Conservation (phyloP, 169 alveolate genomes). For the Babesia ovis region DNA sequence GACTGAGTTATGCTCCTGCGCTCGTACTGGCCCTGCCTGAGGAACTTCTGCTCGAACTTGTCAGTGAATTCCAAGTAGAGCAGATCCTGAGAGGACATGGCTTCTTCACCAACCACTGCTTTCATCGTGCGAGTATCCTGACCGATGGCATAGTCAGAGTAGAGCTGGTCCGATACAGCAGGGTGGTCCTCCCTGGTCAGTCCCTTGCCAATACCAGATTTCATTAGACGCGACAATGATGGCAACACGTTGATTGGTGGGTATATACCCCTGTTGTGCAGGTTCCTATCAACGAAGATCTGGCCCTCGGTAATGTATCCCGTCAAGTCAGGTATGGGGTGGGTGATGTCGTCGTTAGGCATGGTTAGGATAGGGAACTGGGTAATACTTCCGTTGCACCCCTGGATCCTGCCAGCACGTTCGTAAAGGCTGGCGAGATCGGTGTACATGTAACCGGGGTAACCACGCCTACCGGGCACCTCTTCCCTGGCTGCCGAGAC, state of each 20-base stretch:
- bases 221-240: slow-evolving; percentile 98
- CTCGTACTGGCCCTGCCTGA: slow-evolving; percentile 97
- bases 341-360: slow-evolving; percentile 99
- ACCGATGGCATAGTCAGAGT: slow-evolving; percentile 99
- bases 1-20: slow-evolving; percentile 95
- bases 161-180: slow-evolving; percentile 97
- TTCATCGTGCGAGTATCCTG: slow-evolving; percentile 99
- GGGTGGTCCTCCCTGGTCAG: slow-evolving; percentile 99
- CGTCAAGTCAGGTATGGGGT: slow-evolving; percentile 98
- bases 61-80: slow-evolving; percentile 97
- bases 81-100: slow-evolving; percentile 95
- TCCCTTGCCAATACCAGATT: slow-evolving; percentile 98
- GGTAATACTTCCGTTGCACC: slow-evolving; percentile 96
- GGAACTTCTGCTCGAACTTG: slow-evolving; percentile 96
- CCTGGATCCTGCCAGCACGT: slow-evolving; percentile 99
- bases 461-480: slow-evolving; percentile 99
- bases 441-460: slow-evolving; percentile 99
- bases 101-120: slow-evolving; percentile 99
- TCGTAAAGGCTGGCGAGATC: slow-evolving; percentile 99
- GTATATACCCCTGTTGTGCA: slow-evolving; percentile 95
- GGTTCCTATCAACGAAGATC: slow-evolving; percentile 97
- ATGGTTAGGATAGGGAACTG: slow-evolving; percentile 99
- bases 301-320: slow-evolving; percentile 99
- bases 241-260: slow-evolving; percentile 98
- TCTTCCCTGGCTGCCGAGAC: slow-evolving; percentile 99